A percentile compares a stretch with the other conserved stretches of the same genome.
Evolutionary conservation across 2,329 filamentous ascomycete species (phyloP).

Genomic region (Chrysoporthe puriensis): DNA sequence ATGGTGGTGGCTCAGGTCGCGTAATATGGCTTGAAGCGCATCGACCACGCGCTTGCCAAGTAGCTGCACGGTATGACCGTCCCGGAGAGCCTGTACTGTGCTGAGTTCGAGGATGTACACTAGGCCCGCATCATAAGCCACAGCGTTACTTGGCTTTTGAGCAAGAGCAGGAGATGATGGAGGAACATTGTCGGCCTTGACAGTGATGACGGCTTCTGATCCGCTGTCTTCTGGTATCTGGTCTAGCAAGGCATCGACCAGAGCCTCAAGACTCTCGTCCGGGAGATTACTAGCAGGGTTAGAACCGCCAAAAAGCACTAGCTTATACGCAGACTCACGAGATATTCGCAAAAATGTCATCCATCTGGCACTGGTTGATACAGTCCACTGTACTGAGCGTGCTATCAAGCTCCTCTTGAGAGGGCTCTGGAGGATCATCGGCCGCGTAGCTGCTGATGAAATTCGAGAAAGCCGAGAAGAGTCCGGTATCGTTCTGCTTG

Average conservation of each 20-base stretch:
- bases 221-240: conserved; percentile 84
- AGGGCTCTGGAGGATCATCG: conserved; percentile 95
- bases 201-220: conserved; percentile 78
- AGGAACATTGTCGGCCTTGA: conserved; percentile 81
- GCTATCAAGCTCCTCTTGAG: conserved; percentile 94
- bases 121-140: conserved; percentile 80
- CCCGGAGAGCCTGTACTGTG: conserved; percentile 78
- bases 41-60: conserved; percentile 82
- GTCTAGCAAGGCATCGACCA: conserved; percentile 75
- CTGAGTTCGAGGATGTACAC: conserved; percentile 92
- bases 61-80: conserved; percentile 70
- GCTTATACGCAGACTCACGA: conserved; percentile 55
- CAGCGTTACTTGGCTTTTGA: conserved; percentile 58
- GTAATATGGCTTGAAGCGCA: conserved; percentile 77
- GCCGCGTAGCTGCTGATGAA: conserved; percentile 99
- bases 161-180: conserved; percentile 61
- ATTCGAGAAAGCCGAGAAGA: conserved; percentile 92
- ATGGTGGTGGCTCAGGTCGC: conserved; percentile 79
- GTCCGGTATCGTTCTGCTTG: conserved; percentile 76
- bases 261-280: conserved; percentile 39
- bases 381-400: conserved; percentile 94
- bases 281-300: conserved; percentile 42
- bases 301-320: background rate
- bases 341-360: conserved; percentile 81
- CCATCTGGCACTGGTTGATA: conserved; percentile 85